Base-by-base conservation (phyloP, 257 asterid species). In the Solanum virginianum region DNA sequence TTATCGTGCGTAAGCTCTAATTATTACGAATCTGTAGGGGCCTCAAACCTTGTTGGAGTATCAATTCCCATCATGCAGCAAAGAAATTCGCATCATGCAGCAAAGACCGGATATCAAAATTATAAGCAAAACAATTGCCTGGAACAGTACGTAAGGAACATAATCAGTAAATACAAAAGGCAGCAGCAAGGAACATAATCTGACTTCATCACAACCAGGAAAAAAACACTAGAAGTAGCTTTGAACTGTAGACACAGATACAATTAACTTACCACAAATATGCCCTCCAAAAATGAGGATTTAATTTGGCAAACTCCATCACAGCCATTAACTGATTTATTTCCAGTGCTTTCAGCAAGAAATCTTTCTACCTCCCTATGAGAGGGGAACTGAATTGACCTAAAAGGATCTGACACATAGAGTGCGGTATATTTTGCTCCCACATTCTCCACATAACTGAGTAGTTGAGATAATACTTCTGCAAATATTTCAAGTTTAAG, bases 11-110 rank as follows among this genome's bases (percentile, higher is more conserved):
- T 80, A 72, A 71, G 49, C 59, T 49, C 45, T 72, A 71, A 85
- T 79, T 14, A 83, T 85, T 91, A 96, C 84, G 98, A 92, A 80
- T 94, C 97, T 84, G 92, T 94, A 77, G 99, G 97, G 84, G 94
- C 80, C 91, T 95, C 98, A 84, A 95, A 97, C 90, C 99, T 95
- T 29, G 98, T 92, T 24, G 98, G 99, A 81, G 99, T 97, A 89
- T 97, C 99, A 62, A 95, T 97, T 85, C 98, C 98, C 91, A 91
- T 91, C 98, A 97, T 97, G 91, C 99, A 97, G 93, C 99, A 95
- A 86, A 97, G 97, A 68, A 62, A 95, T 97, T 85, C 98, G 98
- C 91, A 91, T 91, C 98, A 97, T 97, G 91, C 99, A 97, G 93
- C 99, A 95, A 86, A 97, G 97, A 68, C 99, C 99, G 5, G 99